phyloP scores from a whole-genome alignment of 2,329 filamentous ascomycete genomes.

The Sporothrix dimorphospora region DNA sequence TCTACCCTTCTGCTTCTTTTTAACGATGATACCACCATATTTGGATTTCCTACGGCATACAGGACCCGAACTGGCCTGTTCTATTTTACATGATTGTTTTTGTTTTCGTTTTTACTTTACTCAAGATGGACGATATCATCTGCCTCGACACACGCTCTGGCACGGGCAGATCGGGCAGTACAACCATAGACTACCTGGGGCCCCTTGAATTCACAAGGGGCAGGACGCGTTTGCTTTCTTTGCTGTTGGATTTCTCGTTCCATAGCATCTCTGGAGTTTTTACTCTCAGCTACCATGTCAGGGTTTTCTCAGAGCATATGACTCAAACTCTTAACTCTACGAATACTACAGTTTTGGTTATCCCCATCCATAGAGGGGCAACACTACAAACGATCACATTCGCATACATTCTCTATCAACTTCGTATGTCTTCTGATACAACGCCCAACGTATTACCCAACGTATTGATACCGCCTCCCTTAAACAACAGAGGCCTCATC shows the following conservation, averaged over 20 bases:
- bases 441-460: not conserved
- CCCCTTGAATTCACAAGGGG: not conserved
- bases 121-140: not conserved
- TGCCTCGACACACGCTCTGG: constrained; percentile 3
- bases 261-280: not conserved
- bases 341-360: not conserved
- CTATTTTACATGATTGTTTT: not conserved
- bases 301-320: not conserved
- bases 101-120: not conserved
- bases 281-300: not conserved
- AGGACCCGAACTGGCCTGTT: not conserved
- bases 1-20: not conserved
- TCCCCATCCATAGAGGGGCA: not conserved
- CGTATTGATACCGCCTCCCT: not conserved
- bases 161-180: not conserved
- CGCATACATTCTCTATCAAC: not conserved
- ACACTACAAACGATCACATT: not conserved
- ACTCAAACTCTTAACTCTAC: not conserved
- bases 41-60: constrained; percentile 7
- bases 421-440: not conserved
- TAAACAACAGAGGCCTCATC: no score
- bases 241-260: not conserved
- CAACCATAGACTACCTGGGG: not conserved
- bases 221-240: not conserved
- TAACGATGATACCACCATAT: constrained; percentile 24